Conservation (phyloP, 306 rosid species). For the Oemleria cerasiformis region DNA sequence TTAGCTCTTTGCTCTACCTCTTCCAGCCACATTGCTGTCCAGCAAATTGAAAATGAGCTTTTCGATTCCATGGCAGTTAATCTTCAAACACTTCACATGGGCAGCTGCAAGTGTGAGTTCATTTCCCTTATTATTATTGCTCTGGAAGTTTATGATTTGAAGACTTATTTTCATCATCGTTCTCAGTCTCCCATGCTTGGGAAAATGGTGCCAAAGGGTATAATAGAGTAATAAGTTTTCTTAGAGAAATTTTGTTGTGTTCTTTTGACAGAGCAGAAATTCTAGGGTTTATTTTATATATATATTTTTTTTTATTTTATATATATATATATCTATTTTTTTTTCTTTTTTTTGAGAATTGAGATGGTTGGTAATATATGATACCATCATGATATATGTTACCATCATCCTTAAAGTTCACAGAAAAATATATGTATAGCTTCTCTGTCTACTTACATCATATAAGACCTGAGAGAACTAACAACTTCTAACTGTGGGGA, state of each 20-base stretch:
- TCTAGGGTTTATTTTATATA: neutral
- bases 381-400: neutral
- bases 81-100: slow-evolving; percentile 64
- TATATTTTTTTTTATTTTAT: too few species aligned
- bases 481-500: neutral
- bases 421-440: neutral
- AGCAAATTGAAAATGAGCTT: slow-evolving; percentile 23
- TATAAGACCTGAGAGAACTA: neutral
- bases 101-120: slow-evolving; percentile 69
- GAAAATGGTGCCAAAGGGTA: neutral
- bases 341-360: neutral
- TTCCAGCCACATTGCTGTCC: slow-evolving; percentile 27
- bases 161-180: neutral
- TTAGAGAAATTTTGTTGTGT: neutral
- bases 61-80: slow-evolving; percentile 47
- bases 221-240: neutral
- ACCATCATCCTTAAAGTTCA: neutral
- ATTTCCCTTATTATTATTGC: slow-evolving; percentile 20
- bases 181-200: neutral
- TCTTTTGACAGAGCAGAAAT: neutral
- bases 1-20: slow-evolving; percentile 59
- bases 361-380: neutral
- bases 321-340: neutral
- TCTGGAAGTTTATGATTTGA: neutral
- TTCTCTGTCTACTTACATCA: neutral